Conservation (phyloP, 306 rosid species). For the Lathyrus aphaca region DNA sequence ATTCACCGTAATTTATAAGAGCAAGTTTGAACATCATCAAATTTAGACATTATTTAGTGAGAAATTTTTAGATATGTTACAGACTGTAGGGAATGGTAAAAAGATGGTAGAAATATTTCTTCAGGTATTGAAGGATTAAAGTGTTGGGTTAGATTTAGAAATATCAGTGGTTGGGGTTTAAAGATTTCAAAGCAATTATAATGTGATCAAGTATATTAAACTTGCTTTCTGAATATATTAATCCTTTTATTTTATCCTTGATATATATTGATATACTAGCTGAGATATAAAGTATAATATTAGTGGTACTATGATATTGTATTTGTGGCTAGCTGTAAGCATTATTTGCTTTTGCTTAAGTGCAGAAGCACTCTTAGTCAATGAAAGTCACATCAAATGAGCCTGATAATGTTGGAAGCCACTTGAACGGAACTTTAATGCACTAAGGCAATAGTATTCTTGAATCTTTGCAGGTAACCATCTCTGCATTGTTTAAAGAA, state of each 20-base stretch:
- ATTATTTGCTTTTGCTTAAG: slow-evolving; percentile 39
- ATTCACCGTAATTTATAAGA: slow-evolving; percentile 12
- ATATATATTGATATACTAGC: slow-evolving; percentile 28
- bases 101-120: background rate
- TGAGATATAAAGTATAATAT: slow-evolving; percentile 2
- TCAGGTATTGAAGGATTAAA: slow-evolving; percentile 22
- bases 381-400: slow-evolving; percentile 47
- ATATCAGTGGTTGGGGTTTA: slow-evolving; percentile 11
- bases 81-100: slow-evolving; percentile 16
- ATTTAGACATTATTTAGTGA: slow-evolving; percentile 1
- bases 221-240: slow-evolving; percentile 19
- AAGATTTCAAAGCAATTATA: slow-evolving; percentile 8
- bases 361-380: slow-evolving; percentile 65
- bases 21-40: slow-evolving; percentile 14
- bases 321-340: slow-evolving; percentile 21
- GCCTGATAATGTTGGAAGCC: slow-evolving; percentile 53
- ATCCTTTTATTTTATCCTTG: slow-evolving; percentile 21
- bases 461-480: slow-evolving; percentile 79
- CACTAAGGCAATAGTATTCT: slow-evolving; percentile 44
- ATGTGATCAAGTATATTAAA: slow-evolving; percentile 10
- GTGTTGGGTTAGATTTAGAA: slow-evolving; percentile 23
- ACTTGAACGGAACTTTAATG: slow-evolving; percentile 43
- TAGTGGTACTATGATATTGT: slow-evolving; percentile 38
- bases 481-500: slow-evolving; percentile 36
- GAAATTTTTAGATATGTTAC: slow-evolving; percentile 3